phyloP scores from a whole-genome alignment of 108 stramenopile genomes.

The Cyclostephanos tholiformis region DNA sequence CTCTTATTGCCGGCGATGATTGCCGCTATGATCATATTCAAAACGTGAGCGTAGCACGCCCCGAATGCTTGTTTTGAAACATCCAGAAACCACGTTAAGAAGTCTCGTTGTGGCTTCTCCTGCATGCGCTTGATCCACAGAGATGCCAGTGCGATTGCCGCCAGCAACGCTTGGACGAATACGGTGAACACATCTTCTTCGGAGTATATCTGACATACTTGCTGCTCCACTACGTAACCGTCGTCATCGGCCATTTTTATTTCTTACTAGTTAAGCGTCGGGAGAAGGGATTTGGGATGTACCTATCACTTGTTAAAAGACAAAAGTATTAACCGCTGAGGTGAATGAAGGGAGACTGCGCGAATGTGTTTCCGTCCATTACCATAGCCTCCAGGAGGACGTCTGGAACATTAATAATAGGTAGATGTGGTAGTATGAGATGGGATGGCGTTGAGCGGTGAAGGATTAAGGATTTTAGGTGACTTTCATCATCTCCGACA shows the following conservation, averaged over 20 bases:
- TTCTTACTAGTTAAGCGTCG: neutral
- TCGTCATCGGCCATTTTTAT: constrained; percentile 44
- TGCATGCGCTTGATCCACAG: constrained; percentile 81
- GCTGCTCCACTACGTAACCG: constrained; percentile 24
- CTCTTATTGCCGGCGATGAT: constrained; percentile 64
- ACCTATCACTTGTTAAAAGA: neutral
- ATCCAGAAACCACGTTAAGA: constrained; percentile 88
- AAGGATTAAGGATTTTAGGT: too few relatives aligned
- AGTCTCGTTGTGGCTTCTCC: constrained; percentile 75
- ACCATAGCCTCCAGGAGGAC: too few relatives aligned
- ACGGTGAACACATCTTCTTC: constrained; percentile 79
- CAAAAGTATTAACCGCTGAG: too few relatives aligned
- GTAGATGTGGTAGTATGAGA: too few relatives aligned
- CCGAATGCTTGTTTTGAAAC: constrained; percentile 86
- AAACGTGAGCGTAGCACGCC: constrained; percentile 88
- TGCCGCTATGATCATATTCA: constrained; percentile 90
- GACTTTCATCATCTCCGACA: too few relatives aligned
- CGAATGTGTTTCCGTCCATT: too few relatives aligned
- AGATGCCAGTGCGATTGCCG: constrained; percentile 70
- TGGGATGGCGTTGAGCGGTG: too few relatives aligned
- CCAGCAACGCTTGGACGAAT: constrained; percentile 81
- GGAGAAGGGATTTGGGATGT: neutral
- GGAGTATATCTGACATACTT: constrained; percentile 81
- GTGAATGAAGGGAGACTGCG: too few relatives aligned
- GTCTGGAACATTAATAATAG: too few relatives aligned